Conservation (phyloP, 495 filamentous ascomycete species). For the Xylaria palmicola region DNA sequence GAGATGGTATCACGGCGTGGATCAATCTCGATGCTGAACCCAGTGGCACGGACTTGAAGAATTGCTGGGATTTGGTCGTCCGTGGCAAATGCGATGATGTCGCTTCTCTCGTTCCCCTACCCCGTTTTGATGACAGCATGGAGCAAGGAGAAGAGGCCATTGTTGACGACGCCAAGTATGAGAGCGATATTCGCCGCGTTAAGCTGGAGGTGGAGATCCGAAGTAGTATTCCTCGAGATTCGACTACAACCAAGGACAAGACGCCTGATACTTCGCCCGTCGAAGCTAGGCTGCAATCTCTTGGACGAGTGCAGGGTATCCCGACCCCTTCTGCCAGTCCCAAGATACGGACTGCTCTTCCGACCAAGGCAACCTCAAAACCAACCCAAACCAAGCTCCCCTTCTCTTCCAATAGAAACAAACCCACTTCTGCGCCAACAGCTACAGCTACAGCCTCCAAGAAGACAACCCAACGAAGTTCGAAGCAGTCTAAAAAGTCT, state of each 20-base stretch:
- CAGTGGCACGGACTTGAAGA: constrained; percentile 77
- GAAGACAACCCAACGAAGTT: constrained; percentile 23
- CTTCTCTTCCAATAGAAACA: constrained; percentile 21
- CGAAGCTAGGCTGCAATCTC: constrained; percentile 32
- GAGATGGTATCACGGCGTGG: constrained; percentile 91
- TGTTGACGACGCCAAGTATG: constrained; percentile 38
- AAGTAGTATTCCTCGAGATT: constrained; percentile 10
- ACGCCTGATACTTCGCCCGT: constrained; percentile 25
- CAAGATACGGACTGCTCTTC: constrained; percentile 49
- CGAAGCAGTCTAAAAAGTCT: constrained; percentile 41
- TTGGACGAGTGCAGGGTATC: constrained; percentile 47
- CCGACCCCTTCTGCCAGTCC: constrained; percentile 65
- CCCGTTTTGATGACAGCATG: constrained; percentile 69
- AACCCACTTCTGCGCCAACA: constrained; percentile 10
- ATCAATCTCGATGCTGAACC: constrained; percentile 87
- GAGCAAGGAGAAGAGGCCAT: constrained; percentile 34
- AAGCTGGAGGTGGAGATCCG: constrained; percentile 40
- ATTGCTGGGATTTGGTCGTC: constrained; percentile 89
- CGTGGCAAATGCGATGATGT: constrained; percentile 86
- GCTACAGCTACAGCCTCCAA: constrained; percentile 15
- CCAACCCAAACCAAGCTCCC: constrained; percentile 42
- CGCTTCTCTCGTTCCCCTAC: constrained; percentile 70
- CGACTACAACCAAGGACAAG: constrained; percentile 25
- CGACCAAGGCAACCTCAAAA: constrained; percentile 32
- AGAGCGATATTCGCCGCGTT: constrained; percentile 31